Base-by-base conservation (phyloP, 306 rosid genomes). In the Acacia confusa region DNA sequence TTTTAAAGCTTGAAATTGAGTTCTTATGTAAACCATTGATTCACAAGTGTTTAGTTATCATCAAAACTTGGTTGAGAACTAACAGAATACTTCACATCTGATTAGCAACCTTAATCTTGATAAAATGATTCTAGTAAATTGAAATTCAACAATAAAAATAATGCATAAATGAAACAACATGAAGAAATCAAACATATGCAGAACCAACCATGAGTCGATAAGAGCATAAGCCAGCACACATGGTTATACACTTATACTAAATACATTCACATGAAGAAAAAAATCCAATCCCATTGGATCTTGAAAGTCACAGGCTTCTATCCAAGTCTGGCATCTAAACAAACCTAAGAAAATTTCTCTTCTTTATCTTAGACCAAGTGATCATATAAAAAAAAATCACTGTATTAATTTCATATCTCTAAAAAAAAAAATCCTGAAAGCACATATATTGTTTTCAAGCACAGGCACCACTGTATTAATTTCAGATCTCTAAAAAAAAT, bases 61-160 rank as follows among this genome's bases (percentile, higher is more conserved):
- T n/a, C n/a, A n/a, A n/a, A n/a, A n/a, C n/a, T n/a, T n/a, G n/a
- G n/a, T n/a, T n/a, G n/a, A n/a, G n/a, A n/a, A n/a, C n/a, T n/a
- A n/a, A n/a, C n/a, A n/a, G 88, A 60, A 85, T 87, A 58, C 82
- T 82, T 67, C 85, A 86, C 71, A 88, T 87, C 78, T 86, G 89
- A 79, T 85, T 89, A 30, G 91, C 90, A 60, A 82, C 85, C 32
- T 55, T 71, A 34, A 91, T 82, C 79, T 92, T 91, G 90, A 55
- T 45, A 82, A 78, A 81, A 66, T 25, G 69, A 77, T 63, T 32
- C 28, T 55, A 74, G 72, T 72, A 50, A 27, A 80, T 78, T 57
- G 27, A 32, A 66, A 64, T 47, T 43, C 27, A 48, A 72, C 64
- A 17, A 72, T 24, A 27, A 47, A 19, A 25, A 16, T 27, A 74